Evolutionary conservation across 805 yeast genomes (phyloP), one percentile per base, ranked within the genome.

Genomic region (baker's yeast (Saccharomyces cerevisiae)): DNA sequence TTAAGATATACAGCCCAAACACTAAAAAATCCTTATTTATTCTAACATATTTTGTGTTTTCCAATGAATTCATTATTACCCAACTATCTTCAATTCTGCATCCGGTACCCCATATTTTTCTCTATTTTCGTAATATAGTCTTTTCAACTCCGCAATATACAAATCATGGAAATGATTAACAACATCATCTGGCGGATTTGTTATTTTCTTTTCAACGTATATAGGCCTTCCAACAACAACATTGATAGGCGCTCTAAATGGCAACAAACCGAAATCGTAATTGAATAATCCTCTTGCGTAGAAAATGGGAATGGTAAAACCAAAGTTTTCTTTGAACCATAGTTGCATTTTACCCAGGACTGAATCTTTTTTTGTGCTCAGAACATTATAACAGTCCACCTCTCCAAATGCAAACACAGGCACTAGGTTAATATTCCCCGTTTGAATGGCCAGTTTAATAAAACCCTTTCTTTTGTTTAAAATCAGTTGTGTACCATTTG

Each of bases 341-440:
- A 78, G 69, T 68, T 92, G 98, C 51, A 86, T 67, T 53, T 74
- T 72, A 62, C 81, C 78, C 27, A 78, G 78, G 67, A 68, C 62
- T 0, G 86, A 78, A 14, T 71, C 67, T 1, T 71, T 68, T 29
- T 70, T 70, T 13, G 81, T 76, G 50, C 71, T 70, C 4, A 79
- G 67, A 48, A 83, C 78, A 46, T 80, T 76, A 63, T 78, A 83
- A n/a, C 82, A 64, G 30, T 83, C 78, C 52, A 78, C 92, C 64
- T 94, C 99, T 2, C 99, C 99, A 73, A 90, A 94, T 11, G 88
- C 91, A 67, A 87, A 83, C 2, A 87, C 82, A 0, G 99, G 99
- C 3, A 94, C 98, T 9, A 94, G 67, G 28, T 80, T 77, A 0
- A 87, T 82, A 58, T 90, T 87, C 2, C 92, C 92, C 14, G 84